Conservation (phyloP, 148 eudicot genomes). For the Polygonum aviculare region DNA sequence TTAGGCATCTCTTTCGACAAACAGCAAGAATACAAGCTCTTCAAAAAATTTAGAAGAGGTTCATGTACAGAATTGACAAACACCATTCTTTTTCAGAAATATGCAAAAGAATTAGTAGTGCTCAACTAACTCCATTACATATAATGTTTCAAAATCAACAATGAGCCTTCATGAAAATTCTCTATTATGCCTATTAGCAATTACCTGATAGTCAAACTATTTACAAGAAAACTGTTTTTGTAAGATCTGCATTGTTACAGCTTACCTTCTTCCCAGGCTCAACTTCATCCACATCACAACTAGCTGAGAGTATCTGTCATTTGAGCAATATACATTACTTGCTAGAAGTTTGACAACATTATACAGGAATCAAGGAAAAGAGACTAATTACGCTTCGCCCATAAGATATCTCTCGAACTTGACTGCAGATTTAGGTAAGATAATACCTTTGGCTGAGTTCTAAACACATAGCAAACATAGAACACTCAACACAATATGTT, state of each 20-base stretch:
- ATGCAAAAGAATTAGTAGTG: background rate
- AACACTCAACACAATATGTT: background rate
- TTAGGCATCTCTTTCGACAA: background rate
- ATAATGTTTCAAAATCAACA: background rate
- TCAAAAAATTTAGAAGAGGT: background rate
- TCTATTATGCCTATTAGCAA: background rate
- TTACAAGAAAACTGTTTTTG: background rate
- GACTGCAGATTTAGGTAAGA: conserved; percentile 89
- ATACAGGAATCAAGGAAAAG: background rate
- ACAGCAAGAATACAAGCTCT: conserved; percentile 1
- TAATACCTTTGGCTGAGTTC: conserved; percentile 97
- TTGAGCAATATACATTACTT: background rate
- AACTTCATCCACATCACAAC: conserved; percentile 65
- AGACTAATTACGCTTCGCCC: conserved; percentile 43
- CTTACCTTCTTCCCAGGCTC: conserved; percentile 90
- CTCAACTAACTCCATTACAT: background rate
- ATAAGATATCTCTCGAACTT: conserved; percentile 90
- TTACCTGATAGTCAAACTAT: background rate
- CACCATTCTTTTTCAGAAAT: background rate
- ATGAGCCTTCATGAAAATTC: background rate
- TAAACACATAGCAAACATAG: conserved; percentile 14
- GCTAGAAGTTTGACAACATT: background rate
- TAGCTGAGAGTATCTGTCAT: conserved; percentile 64
- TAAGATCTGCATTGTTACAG: background rate
- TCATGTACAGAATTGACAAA: background rate